Evolutionary conservation across 2,329 filamentous ascomycete genomes (phyloP).

Genomic region (Scleromitrula shiraiana): DNA sequence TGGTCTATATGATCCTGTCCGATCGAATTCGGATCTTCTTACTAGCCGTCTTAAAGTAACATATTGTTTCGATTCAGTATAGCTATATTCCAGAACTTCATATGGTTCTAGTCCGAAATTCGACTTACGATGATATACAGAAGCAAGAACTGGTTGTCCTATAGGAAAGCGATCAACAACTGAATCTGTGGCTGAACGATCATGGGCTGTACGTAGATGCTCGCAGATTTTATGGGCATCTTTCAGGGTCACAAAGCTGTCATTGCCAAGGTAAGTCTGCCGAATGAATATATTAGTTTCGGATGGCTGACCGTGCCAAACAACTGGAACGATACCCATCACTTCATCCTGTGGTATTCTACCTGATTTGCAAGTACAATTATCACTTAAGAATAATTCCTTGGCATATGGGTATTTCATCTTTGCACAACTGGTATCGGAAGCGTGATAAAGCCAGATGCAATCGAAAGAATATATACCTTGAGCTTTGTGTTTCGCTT

Average conservation of each 20-base stretch:
- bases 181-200: not conserved
- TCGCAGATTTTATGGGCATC: conserved; percentile 47
- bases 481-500: conserved; percentile 38
- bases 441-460: conserved; percentile 65
- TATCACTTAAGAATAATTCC: conserved; percentile 69
- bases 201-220: conserved; percentile 25
- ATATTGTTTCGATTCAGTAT: conserved; percentile 20
- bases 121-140: conserved; percentile 28
- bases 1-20: conserved; percentile 13
- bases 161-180: conserved; percentile 30
- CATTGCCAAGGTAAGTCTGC: conserved; percentile 55
- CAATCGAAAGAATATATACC: conserved; percentile 47
- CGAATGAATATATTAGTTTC: conserved; percentile 56
- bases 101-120: conserved; percentile 47
- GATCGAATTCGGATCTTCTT: conserved; percentile 39
- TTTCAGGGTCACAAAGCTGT: conserved; percentile 54
- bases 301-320: conserved; percentile 44
- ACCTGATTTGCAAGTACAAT: conserved; percentile 55
- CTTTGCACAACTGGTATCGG: conserved; percentile 60
- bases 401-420: conserved; percentile 63
- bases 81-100: conserved; percentile 41
- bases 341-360: conserved; percentile 49
- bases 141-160: conserved; percentile 49
- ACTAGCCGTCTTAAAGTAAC: conserved; percentile 44
- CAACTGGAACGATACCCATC: conserved; percentile 47